Evolutionary conservation across 140 eudicot species (phyloP).

Genomic region (Stevia rebaudiana): DNA sequence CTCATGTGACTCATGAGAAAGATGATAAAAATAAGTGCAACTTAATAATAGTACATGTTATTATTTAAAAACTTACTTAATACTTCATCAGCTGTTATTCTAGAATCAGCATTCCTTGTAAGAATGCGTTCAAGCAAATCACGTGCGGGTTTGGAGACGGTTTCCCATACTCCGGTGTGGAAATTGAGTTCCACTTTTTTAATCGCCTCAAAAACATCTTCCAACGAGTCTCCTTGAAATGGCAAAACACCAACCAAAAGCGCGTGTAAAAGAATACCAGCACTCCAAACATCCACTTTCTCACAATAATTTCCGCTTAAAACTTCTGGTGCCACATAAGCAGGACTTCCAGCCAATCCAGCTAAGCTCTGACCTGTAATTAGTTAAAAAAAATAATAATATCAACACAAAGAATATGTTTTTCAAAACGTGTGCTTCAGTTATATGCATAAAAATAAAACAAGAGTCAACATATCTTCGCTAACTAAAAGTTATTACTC

Average conservation of each 20-base stretch:
- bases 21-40: neutral
- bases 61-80: slow-evolving; percentile 45
- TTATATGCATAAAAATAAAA: neutral
- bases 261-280: slow-evolving; percentile 87
- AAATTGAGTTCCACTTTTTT: slow-evolving; percentile 65
- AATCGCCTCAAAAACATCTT: slow-evolving; percentile 71
- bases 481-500: neutral
- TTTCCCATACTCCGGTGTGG: slow-evolving; percentile 65
- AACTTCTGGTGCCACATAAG: slow-evolving; percentile 95
- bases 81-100: slow-evolving; percentile 83
- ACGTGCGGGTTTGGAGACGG: slow-evolving; percentile 86
- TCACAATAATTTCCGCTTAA: slow-evolving; percentile 62
- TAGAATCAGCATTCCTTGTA: slow-evolving; percentile 58
- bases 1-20: neutral
- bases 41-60: neutral
- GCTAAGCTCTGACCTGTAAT: slow-evolving; percentile 76
- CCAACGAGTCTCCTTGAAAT: slow-evolving; percentile 81
- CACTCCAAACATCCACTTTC: slow-evolving; percentile 98
- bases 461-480: neutral
- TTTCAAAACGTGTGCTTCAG: neutral
- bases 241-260: slow-evolving; percentile 84
- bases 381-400: neutral
- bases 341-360: slow-evolving; percentile 97
- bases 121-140: slow-evolving; percentile 81
- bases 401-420: neutral